Evolutionary conservation across 2,329 filamentous ascomycete genomes (phyloP).

Genomic region (Aureobasidium melanogenum): DNA sequence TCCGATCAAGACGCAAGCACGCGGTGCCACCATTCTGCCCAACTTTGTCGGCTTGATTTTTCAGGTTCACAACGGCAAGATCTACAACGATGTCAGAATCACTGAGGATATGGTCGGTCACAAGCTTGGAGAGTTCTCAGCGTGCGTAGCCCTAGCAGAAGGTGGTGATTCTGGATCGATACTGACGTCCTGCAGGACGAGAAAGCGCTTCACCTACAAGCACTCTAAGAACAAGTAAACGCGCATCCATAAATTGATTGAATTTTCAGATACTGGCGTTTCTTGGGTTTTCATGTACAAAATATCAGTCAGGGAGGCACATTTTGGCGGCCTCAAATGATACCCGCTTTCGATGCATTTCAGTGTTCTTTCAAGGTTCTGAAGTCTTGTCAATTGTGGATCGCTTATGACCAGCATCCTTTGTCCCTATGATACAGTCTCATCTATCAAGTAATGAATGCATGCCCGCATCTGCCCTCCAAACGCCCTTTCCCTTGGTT

Average conservation of each 20-base stretch:
- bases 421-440: not conserved
- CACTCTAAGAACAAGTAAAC: conserved; percentile 59
- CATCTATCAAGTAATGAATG: conserved; percentile 10
- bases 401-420: not conserved
- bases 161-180: not conserved
- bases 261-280: not conserved
- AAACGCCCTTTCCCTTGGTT: not conserved
- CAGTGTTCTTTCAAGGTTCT: not conserved
- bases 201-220: conserved; percentile 61
- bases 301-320: not conserved
- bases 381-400: not conserved
- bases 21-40: conserved; percentile 79
- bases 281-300: not conserved
- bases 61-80: conserved; percentile 85
- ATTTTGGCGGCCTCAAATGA: not conserved
- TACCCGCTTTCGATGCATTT: not conserved
- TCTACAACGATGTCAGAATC: conserved; percentile 70
- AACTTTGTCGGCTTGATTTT: conserved; percentile 88
- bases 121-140: conserved; percentile 85
- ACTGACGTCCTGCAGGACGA: conserved; percentile 41
- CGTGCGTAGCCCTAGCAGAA: conserved; percentile 48
- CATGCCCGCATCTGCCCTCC: not conserved
- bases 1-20: conserved; percentile 78
- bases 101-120: conserved; percentile 96
- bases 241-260: not conserved